Percentiles rank a stretch among this genome's conserved stretches.
These are phyloP conservation scores for Penicillium paneum DNA, from an alignment of 2,329 filamentous ascomycete genomes.

Conservation along the genomic window DNA sequence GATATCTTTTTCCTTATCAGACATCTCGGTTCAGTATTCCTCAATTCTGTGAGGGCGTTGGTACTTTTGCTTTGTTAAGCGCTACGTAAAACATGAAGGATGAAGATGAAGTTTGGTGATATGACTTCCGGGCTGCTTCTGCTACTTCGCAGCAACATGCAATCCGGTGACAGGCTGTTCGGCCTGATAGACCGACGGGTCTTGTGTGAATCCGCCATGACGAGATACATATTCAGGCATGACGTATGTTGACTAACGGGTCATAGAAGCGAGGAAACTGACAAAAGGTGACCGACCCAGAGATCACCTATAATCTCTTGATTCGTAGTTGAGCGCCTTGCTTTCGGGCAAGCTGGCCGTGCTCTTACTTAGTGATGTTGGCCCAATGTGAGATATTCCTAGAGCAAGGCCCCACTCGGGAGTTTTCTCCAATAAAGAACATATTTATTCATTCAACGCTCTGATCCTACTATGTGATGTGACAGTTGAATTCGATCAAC, in stretches of 20 bases:
- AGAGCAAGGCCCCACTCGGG: neutral
- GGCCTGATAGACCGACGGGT: slow-evolving; percentile 1
- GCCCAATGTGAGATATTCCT: neutral
- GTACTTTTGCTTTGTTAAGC: neutral
- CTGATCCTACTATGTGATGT: neutral
- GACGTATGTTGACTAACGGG: neutral
- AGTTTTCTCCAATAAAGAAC: too few relatives aligned
- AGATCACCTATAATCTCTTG: slow-evolving; percentile 51
- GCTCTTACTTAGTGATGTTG: neutral
- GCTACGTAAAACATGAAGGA: neutral
- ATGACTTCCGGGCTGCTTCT: slow-evolving; percentile 1
- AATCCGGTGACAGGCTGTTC: neutral
- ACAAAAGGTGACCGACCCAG: slow-evolving; percentile 34
- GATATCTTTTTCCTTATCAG: slow-evolving; percentile 3
- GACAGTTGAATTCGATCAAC: neutral
- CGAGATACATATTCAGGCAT: neutral
- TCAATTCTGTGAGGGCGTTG: neutral
- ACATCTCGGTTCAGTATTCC: neutral
- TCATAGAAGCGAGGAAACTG: neutral
- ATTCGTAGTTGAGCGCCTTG: slow-evolving; percentile 54
- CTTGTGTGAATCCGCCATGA: slow-evolving; percentile 2
- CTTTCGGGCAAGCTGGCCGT: slow-evolving; percentile 46
- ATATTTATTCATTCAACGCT: neutral
- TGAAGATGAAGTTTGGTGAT: neutral
- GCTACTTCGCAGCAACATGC: neutral